Conservation (phyloP, 1,284 basidiomycete genomes). For the Lentinula novae-zelandiae region DNA sequence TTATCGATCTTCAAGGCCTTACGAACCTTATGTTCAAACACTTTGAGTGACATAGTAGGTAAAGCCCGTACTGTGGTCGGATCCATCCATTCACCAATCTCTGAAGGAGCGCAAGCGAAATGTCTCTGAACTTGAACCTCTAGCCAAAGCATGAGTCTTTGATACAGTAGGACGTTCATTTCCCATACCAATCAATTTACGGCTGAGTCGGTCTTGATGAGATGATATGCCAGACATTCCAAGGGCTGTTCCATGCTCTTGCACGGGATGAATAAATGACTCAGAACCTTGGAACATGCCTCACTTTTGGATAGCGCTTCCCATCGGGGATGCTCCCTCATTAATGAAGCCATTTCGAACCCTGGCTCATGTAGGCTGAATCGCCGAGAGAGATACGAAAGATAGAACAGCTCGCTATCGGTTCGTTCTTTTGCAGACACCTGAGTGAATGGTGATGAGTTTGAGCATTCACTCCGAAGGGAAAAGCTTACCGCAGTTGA, state of each 20-base stretch:
- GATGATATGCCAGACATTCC: constrained; percentile 26
- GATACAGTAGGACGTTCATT: neutral
- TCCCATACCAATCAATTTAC: constrained; percentile 55
- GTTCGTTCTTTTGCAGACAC: constrained; percentile 69
- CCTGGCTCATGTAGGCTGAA: constrained; percentile 31
- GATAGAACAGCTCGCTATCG: constrained; percentile 88
- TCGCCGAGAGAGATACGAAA: constrained; percentile 56
- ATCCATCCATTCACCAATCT: constrained; percentile 23
- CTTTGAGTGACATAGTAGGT: constrained; percentile 60
- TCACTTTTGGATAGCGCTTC: constrained; percentile 57
- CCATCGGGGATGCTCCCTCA: constrained; percentile 60
- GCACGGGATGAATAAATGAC: neutral
- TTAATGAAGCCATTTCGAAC: constrained; percentile 30
- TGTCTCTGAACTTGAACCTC: constrained; percentile 11
- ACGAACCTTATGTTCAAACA: constrained; percentile 50
- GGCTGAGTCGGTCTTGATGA: constrained; percentile 53
- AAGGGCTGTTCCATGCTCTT: constrained; percentile 63
- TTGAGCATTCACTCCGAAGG: constrained; percentile 4
- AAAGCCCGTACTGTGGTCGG: constrained; percentile 44
- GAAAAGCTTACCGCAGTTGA: constrained; percentile 52
- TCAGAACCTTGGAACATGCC: constrained; percentile 23
- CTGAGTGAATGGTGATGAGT: constrained; percentile 31
- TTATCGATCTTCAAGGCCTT: constrained; percentile 38
- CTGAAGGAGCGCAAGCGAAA: constrained; percentile 20
- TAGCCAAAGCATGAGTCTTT: neutral